phyloP scores from a whole-genome alignment of 2,329 filamentous ascomycete genomes.

The Colletotrichum sp. region DNA sequence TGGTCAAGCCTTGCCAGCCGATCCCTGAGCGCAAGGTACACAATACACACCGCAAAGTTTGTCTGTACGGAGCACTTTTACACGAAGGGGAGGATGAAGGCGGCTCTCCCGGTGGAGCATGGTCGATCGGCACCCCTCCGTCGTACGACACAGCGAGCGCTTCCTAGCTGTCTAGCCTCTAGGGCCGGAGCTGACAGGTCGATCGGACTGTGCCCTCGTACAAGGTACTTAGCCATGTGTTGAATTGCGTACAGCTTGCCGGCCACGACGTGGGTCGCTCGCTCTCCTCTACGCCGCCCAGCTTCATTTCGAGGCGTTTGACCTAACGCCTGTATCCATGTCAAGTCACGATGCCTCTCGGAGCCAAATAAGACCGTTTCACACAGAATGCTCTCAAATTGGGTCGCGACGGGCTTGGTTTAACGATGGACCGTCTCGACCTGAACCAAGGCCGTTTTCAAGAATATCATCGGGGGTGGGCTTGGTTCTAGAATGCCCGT shows the following conservation, averaged over 20 bases:
- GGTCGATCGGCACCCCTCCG: slow-evolving; percentile 14
- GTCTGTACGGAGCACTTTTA: not conserved
- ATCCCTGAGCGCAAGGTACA: not conserved
- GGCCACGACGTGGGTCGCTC: not conserved
- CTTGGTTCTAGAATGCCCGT: not conserved
- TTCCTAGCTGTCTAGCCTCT: not conserved
- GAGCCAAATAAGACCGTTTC: not conserved
- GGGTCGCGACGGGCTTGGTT: not conserved
- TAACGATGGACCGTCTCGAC: not conserved
- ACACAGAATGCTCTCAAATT: not conserved
- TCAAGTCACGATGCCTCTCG: not conserved
- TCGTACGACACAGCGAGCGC: not conserved
- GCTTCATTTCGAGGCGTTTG: not conserved
- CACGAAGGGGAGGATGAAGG: not conserved
- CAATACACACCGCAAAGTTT: not conserved
- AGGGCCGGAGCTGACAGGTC: not conserved
- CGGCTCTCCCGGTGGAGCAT: not conserved
- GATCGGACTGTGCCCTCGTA: not conserved
- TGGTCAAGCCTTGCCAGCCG: not conserved
- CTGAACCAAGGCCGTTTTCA: not conserved
- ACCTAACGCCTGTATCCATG: not conserved
- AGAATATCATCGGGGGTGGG: not conserved
- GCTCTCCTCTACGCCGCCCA: not conserved
- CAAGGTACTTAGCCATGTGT: slow-evolving; percentile 1
- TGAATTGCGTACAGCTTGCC: not conserved